Evolutionary conservation across 2,329 filamentous ascomycete species (phyloP).

Genomic region (Epichloe hybrida): DNA sequence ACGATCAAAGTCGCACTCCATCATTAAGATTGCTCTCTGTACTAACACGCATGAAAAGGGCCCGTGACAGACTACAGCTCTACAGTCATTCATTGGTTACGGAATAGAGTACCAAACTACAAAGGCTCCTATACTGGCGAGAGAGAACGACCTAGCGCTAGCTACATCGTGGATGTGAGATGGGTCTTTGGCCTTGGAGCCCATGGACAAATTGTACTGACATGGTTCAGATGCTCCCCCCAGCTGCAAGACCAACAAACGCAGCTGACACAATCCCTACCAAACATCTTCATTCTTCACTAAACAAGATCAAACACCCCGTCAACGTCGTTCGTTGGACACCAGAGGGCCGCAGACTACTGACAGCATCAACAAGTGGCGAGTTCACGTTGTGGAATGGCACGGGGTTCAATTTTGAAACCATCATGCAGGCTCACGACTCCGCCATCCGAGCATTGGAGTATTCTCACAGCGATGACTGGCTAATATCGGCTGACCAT

Average conservation of each 20-base stretch:
- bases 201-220: slow-evolving; percentile 7
- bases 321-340: slow-evolving; percentile 98
- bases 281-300: slow-evolving; percentile 93
- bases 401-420: slow-evolving; percentile 98
- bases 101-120: slow-evolving; percentile 56
- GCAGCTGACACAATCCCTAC: slow-evolving; percentile 81
- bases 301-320: slow-evolving; percentile 96
- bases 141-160: slow-evolving; percentile 70
- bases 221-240: slow-evolving; percentile 62
- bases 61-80: slow-evolving; percentile 89
- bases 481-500: slow-evolving; percentile 91
- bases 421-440: slow-evolving; percentile 96
- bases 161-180: slow-evolving; percentile 73
- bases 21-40: neutral
- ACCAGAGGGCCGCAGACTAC: slow-evolving; percentile 76
- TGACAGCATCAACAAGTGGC: slow-evolving; percentile 90
- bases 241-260: slow-evolving; percentile 57
- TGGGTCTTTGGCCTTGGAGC: neutral
- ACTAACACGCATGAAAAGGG: slow-evolving; percentile 35
- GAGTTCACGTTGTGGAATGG: slow-evolving; percentile 99
- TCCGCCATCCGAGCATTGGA: slow-evolving; percentile 67
- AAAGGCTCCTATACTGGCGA: slow-evolving; percentile 60
- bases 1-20: no score
- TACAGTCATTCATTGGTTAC: slow-evolving; percentile 84
- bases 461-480: slow-evolving; percentile 94